Conservation (phyloP, 352 stramenopile genomes). For the Phytophthora fragariae region DNA sequence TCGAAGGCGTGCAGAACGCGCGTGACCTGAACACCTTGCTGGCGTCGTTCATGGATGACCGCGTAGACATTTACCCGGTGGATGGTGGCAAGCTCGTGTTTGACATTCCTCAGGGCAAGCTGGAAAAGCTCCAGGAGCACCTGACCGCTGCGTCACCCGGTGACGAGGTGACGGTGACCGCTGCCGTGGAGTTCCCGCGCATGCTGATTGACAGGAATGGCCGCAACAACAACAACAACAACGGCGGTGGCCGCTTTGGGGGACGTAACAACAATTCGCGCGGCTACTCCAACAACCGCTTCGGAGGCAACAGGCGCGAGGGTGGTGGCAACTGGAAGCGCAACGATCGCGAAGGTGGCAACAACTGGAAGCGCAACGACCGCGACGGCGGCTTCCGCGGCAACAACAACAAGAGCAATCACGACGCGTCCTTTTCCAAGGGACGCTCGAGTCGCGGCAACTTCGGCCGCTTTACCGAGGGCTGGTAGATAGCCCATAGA, state of each 20-base stretch:
- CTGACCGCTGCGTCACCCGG: slow-evolving; percentile 37
- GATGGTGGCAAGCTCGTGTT: slow-evolving; percentile 74
- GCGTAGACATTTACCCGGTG: slow-evolving; percentile 62
- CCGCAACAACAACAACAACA: slow-evolving; percentile 33
- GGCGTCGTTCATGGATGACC: slow-evolving; percentile 50
- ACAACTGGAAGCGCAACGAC: slow-evolving; percentile 38
- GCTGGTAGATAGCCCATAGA: slow-evolving; percentile 28
- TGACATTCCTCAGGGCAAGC: slow-evolving; percentile 60
- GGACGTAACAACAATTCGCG: slow-evolving; percentile 41
- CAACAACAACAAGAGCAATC: slow-evolving; percentile 35
- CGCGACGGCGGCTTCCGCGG: slow-evolving; percentile 28
- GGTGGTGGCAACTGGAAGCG: slow-evolving; percentile 20
- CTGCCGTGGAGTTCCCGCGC: slow-evolving; percentile 61
- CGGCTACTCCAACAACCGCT: slow-evolving; percentile 43
- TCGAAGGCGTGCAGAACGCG: slow-evolving; percentile 53
- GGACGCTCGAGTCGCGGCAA: slow-evolving; percentile 37
- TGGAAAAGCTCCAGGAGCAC: slow-evolving; percentile 58
- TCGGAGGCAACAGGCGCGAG: slow-evolving; percentile 22
- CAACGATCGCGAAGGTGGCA: slow-evolving; percentile 31
- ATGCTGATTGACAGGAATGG: slow-evolving; percentile 52
- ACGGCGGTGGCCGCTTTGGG: slow-evolving; percentile 30
- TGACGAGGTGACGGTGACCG: slow-evolving; percentile 50
- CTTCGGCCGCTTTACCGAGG: slow-evolving; percentile 43
- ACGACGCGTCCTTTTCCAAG: slow-evolving; percentile 67
- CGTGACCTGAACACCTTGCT: slow-evolving; percentile 64